Evolutionary conservation across 2,329 filamentous ascomycete species (phyloP).

Genomic region (Monilinia aucupariae): DNA sequence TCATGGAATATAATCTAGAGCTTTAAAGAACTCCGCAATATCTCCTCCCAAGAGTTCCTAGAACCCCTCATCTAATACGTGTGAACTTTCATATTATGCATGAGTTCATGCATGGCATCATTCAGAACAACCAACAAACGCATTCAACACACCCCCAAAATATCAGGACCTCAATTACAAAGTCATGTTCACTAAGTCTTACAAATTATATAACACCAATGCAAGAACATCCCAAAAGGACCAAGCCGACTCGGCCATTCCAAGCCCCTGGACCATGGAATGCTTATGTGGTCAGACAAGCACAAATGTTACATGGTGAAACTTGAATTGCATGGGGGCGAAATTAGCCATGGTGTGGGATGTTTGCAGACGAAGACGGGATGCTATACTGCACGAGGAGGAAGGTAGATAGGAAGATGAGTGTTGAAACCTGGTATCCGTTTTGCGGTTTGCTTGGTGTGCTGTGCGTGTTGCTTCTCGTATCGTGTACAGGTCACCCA

Average conservation of each 20-base stretch:
- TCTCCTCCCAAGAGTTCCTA: not conserved
- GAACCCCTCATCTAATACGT: not conserved
- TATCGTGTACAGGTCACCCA: not conserved
- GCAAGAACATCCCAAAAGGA: not conserved
- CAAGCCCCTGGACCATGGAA: constrained; percentile 4
- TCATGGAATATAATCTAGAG: not conserved
- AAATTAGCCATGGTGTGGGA: not conserved
- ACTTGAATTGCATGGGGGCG: not conserved
- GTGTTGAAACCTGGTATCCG: not conserved
- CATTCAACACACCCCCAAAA: not conserved
- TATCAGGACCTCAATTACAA: no score
- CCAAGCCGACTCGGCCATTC: not conserved
- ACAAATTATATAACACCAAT: not conserved
- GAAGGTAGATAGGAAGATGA: not conserved
- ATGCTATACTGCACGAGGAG: not conserved
- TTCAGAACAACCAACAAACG: not conserved
- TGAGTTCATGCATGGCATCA: not conserved
- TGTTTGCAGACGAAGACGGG: not conserved
- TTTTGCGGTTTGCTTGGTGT: not conserved
- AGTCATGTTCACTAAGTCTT: not conserved
- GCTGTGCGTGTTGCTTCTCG: not conserved
- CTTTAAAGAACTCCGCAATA: not conserved
- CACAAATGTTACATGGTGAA: not conserved
- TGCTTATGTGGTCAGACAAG: not conserved
- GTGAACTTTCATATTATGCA: no score